These are phyloP conservation scores for Claviceps sp. DNA, from an alignment of 2,329 filamentous ascomycete genomes.

Conservation along the genomic window DNA sequence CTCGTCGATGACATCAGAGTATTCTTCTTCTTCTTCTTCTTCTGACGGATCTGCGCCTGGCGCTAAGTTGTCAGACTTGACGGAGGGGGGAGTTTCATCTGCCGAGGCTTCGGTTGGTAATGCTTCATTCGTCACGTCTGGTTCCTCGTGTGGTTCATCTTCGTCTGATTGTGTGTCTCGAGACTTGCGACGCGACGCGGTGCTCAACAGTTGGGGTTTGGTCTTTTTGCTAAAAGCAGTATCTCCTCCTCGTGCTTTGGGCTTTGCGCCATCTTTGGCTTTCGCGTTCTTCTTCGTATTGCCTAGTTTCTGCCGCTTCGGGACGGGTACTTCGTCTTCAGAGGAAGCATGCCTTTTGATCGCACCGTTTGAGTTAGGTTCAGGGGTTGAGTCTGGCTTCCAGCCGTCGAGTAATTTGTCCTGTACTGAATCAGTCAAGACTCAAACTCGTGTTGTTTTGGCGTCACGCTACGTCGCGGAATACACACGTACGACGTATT, in stretches of 20 bases:
- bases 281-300: slow-evolving; percentile 20
- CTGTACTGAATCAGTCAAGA: slow-evolving; percentile 10
- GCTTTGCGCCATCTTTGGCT: slow-evolving; percentile 8
- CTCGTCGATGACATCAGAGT: slow-evolving; percentile 57
- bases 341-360: slow-evolving; percentile 21
- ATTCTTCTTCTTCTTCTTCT: slow-evolving; percentile 28
- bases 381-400: slow-evolving; percentile 17
- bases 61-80: slow-evolving; percentile 11
- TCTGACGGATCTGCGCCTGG: slow-evolving; percentile 7
- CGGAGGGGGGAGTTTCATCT: slow-evolving; percentile 9
- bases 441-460: background rate
- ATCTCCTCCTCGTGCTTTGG: background rate
- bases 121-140: slow-evolving; percentile 7
- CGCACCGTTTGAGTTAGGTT: slow-evolving; percentile 13
- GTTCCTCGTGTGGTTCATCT: slow-evolving; percentile 5
- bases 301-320: slow-evolving; percentile 2
- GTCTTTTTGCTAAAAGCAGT: background rate
- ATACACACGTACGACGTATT: slow-evolving; percentile 33
- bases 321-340: slow-evolving; percentile 19
- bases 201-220: slow-evolving; percentile 6
- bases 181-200: slow-evolving; percentile 7
- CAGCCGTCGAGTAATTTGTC: slow-evolving; percentile 24
- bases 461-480: background rate
- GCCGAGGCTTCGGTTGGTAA: slow-evolving; percentile 7
- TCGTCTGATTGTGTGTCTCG: slow-evolving; percentile 3